Percentiles rank a stretch among this genome's conserved stretches.
These are phyloP conservation scores for Globisporangium parvum DNA, from an alignment of 352 stramenopile genomes.

Conservation along the genomic window DNA sequence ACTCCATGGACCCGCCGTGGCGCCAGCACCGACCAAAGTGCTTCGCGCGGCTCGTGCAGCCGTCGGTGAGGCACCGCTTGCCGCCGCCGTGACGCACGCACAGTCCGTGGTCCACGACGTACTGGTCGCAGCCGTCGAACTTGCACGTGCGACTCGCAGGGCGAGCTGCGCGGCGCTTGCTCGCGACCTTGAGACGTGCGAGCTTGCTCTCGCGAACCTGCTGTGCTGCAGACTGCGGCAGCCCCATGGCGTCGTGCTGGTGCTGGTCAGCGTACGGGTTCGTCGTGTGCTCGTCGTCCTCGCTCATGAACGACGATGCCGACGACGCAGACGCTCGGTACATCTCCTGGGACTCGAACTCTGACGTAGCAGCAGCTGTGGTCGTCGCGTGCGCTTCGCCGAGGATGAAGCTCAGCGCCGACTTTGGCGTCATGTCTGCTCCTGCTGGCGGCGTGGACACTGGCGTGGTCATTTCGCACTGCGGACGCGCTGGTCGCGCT, in stretches of 20 bases:
- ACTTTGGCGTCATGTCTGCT: slow-evolving; percentile 1
- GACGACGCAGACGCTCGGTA: slow-evolving; percentile 4
- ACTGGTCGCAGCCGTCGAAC: slow-evolving; percentile 15
- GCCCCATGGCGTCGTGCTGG: neutral
- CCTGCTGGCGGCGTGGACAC: neutral
- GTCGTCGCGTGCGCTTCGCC: neutral
- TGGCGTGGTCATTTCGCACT: neutral
- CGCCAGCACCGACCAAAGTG: slow-evolving; percentile 70
- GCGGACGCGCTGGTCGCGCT: neutral
- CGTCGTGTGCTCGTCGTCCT: slow-evolving; percentile 5
- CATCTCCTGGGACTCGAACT: neutral
- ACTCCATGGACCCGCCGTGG: slow-evolving; percentile 73
- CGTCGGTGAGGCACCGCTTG: slow-evolving; percentile 51
- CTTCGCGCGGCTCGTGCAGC: slow-evolving; percentile 69
- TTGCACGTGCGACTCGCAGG: slow-evolving; percentile 15
- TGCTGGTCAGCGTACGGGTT: slow-evolving; percentile 3
- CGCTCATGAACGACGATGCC: slow-evolving; percentile 7
- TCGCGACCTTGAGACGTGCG: slow-evolving; percentile 1
- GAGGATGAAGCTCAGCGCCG: slow-evolving; percentile 10
- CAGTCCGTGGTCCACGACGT: slow-evolving; percentile 16
- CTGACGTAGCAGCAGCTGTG: neutral
- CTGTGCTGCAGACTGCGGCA: neutral
- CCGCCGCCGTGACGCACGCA: slow-evolving; percentile 27
- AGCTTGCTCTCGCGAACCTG: neutral
- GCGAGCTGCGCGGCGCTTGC: neutral